Evolutionary conservation across 345 rosid genomes (phyloP).

Genomic region (Eucalyptus dawsonii): DNA sequence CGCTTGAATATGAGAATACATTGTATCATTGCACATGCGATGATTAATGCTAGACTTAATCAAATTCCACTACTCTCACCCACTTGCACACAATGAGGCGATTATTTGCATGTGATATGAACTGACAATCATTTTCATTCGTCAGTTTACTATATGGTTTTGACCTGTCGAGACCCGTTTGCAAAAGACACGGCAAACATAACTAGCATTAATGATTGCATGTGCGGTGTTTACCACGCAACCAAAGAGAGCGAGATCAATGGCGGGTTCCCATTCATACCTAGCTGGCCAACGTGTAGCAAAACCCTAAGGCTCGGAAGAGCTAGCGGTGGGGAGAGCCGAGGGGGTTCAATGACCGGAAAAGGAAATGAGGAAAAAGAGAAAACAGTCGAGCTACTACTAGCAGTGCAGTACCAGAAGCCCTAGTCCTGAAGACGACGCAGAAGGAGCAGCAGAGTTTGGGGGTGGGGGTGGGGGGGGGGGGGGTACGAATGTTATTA

Average conservation of each 20-base stretch:
- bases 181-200: not conserved
- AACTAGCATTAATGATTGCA: no score
- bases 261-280: not conserved
- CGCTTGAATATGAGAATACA: rapidly evolving
- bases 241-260: not conserved
- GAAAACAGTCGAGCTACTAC: not conserved
- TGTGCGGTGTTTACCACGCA: not conserved
- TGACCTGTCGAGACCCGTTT: not conserved
- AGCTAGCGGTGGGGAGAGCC: not conserved
- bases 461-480: no score
- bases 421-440: not conserved
- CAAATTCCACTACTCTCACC: not conserved
- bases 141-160: not conserved
- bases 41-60: not conserved
- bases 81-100: not conserved
- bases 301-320: not conserved
- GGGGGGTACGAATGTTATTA: not conserved
- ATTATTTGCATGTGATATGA: not conserved
- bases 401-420: not conserved
- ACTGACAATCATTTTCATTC: rapidly evolving
- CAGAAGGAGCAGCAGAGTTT: not conserved
- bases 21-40: rapidly evolving
- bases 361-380: not conserved
- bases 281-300: not conserved
- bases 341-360: not conserved